These are phyloP conservation scores for Trichophyton benhamiae DNA, from an alignment of 2,329 filamentous ascomycete genomes.

Conservation along the genomic window DNA sequence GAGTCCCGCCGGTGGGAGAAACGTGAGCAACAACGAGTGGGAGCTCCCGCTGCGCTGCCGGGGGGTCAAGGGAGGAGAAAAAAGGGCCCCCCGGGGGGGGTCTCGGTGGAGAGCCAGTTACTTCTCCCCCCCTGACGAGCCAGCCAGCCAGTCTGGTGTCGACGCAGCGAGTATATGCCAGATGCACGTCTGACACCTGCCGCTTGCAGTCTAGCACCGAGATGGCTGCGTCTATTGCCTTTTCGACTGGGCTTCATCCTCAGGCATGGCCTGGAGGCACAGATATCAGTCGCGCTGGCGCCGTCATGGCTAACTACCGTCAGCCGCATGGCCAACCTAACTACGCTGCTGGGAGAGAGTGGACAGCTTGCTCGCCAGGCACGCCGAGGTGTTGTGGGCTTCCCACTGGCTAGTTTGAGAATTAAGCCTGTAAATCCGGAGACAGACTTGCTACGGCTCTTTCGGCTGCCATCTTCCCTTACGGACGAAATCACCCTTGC, in stretches of 20 bases:
- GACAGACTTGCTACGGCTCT: not conserved
- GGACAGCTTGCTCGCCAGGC: not conserved
- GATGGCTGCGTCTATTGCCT: not conserved
- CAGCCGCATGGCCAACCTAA: not conserved
- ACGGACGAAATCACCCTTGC: slow-evolving; percentile 1
- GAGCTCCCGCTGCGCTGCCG: not conserved
- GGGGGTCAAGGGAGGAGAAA: not conserved
- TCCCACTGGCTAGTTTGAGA: not conserved
- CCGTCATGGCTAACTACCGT: not conserved
- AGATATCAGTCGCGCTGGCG: not conserved
- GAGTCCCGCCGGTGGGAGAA: not conserved
- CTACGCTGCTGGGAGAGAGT: not conserved
- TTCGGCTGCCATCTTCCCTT: not conserved
- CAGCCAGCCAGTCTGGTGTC: not conserved
- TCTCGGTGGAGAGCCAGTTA: not conserved
- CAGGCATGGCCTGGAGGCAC: not conserved
- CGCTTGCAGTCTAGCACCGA: not conserved
- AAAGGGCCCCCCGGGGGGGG: not conserved
- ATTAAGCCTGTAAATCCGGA: not conserved
- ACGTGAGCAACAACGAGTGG: not conserved
- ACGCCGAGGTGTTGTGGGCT: not conserved
- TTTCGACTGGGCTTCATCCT: not conserved
- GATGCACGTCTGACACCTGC: not conserved
- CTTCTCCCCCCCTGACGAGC: not conserved
- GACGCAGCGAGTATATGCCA: not conserved